Percentiles rank a stretch among this genome's conserved stretches.
Conservation (phyloP, 2,329 filamentous ascomycete species). For the Lanzia echinophila region DNA sequence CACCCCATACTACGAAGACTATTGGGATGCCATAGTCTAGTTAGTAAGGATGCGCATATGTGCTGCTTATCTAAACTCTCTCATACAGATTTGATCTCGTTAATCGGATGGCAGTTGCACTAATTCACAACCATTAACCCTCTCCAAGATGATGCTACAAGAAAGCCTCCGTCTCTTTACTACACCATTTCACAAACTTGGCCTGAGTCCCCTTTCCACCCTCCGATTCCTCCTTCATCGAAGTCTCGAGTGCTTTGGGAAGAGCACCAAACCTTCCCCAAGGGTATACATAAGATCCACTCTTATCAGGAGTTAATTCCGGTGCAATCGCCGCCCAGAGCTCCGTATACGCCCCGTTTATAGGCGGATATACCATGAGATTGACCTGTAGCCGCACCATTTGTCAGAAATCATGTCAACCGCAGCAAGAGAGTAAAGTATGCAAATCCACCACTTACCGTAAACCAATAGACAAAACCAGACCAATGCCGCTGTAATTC, state of each 20-base stretch:
- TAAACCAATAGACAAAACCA: neutral
- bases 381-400: slow-evolving; percentile 1
- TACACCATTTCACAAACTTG: neutral
- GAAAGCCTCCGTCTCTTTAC: neutral
- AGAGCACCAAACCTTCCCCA: neutral
- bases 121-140: too few relatives aligned
- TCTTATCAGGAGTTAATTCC: neutral
- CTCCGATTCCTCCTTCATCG: neutral
- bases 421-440: neutral
- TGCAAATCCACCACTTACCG: slow-evolving; percentile 4
- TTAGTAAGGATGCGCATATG: too few relatives aligned
- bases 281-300: neutral
- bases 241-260: neutral
- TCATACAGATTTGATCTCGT: too few relatives aligned
- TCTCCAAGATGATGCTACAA: neutral
- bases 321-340: slow-evolving; percentile 10
- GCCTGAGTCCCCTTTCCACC: neutral
- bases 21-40: too few relatives aligned
- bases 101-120: too few relatives aligned
- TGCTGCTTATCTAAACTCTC: too few relatives aligned
- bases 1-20: too few relatives aligned
- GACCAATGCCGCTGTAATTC: neutral
- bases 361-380: slow-evolving; percentile 13
- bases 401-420: neutral
- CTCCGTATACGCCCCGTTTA: slow-evolving; percentile 20